A percentile compares a stretch with the other conserved stretches of the same genome.
Conservation (phyloP, 2,329 filamentous ascomycete species). For the Penicillium frequentans region DNA sequence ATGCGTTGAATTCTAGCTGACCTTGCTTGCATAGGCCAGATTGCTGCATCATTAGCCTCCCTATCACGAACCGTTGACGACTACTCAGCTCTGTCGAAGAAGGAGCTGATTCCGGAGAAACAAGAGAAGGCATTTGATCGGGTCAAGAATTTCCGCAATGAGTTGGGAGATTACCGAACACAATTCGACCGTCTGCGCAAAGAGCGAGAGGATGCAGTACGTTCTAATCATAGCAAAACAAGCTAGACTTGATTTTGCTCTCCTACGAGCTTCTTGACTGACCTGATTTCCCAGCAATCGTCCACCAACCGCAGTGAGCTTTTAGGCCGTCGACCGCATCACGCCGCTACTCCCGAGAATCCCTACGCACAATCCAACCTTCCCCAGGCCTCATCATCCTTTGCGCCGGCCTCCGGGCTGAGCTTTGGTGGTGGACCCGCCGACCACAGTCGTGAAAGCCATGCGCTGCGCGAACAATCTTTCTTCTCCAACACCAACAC, state of each 20-base stretch:
- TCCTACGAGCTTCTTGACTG: background rate
- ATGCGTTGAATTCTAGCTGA: slow-evolving; percentile 25
- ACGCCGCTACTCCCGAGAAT: slow-evolving; percentile 82
- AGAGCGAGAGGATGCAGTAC: slow-evolving; percentile 70
- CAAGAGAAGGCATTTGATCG: slow-evolving; percentile 87
- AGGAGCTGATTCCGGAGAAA: slow-evolving; percentile 87
- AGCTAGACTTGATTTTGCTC: slow-evolving; percentile 13
- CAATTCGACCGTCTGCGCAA: slow-evolving; percentile 77
- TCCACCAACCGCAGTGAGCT: slow-evolving; percentile 77
- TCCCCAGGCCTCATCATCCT: slow-evolving; percentile 41
- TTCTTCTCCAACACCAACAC: slow-evolving; percentile 81
- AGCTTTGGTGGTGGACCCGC: slow-evolving; percentile 47
- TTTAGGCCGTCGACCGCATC: slow-evolving; percentile 78
- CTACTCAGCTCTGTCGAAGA: slow-evolving; percentile 79
- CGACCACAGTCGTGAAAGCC: slow-evolving; percentile 71
- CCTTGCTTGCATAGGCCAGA: slow-evolving; percentile 57
- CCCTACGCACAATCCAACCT: slow-evolving; percentile 71
- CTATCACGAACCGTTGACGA: slow-evolving; percentile 91
- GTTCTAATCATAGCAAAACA: background rate
- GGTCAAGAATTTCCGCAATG: slow-evolving; percentile 78
- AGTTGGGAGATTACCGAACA: slow-evolving; percentile 75
- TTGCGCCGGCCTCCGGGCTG: slow-evolving; percentile 41
- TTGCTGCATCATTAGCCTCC: slow-evolving; percentile 74
- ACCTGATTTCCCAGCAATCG: slow-evolving; percentile 45
- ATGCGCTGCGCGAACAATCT: slow-evolving; percentile 83